Evolutionary conservation across 2,329 filamentous ascomycete species (phyloP).

Genomic region (Cyphellophora attinorum): DNA sequence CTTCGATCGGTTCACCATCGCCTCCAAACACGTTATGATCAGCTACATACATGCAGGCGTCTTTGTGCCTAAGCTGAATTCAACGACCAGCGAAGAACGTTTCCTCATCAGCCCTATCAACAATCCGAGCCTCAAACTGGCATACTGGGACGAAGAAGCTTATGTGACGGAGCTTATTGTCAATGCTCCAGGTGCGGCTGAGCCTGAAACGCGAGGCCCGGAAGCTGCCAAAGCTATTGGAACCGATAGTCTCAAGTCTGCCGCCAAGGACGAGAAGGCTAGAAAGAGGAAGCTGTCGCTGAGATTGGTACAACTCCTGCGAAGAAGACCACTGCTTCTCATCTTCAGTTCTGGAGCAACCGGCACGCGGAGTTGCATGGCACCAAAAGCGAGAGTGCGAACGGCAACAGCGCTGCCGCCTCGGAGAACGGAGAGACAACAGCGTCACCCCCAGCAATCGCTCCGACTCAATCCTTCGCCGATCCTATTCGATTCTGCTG

Average conservation of each 20-base stretch:
- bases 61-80: constrained; percentile 63
- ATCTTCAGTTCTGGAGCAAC: constrained; percentile 63
- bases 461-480: constrained; percentile 49
- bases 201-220: constrained; percentile 6
- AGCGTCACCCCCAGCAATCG: background rate
- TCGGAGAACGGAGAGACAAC: constrained; percentile 17
- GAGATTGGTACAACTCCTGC: too few relatives aligned
- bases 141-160: constrained; percentile 67
- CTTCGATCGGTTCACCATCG: constrained; percentile 67
- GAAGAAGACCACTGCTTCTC: constrained; percentile 48
- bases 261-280: constrained; percentile 32
- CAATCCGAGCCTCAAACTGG: constrained; percentile 57
- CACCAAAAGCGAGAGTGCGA: constrained; percentile 23
- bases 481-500: constrained; percentile 50
- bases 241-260: constrained; percentile 18
- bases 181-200: constrained; percentile 40
- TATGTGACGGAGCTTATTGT: constrained; percentile 59
- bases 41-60: constrained; percentile 77
- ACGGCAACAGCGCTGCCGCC: constrained; percentile 24
- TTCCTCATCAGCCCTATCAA: constrained; percentile 63
- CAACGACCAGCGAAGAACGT: constrained; percentile 45
- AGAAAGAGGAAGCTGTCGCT: constrained; percentile 41
- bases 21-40: constrained; percentile 59
- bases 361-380: constrained; percentile 59
- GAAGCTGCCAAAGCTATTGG: constrained; percentile 15